phyloP scores from a whole-genome alignment of 2,329 filamentous ascomycete genomes.

The Lithohypha guttulata region DNA sequence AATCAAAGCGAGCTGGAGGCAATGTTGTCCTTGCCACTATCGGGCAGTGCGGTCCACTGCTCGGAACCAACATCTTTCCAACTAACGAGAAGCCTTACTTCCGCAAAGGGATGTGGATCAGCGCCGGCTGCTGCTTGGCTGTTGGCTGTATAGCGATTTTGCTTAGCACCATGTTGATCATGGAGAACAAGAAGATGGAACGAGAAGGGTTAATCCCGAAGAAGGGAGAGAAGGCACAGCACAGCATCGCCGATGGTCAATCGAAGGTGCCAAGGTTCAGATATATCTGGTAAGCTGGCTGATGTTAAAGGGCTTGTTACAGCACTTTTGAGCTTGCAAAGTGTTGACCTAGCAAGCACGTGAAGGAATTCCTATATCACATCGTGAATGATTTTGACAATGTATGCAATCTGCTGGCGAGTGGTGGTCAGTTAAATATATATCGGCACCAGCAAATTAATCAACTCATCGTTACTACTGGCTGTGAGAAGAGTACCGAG shows the following conservation, averaged over 20 bases:
- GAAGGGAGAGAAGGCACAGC: conserved; percentile 5
- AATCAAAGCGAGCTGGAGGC: conserved; percentile 17
- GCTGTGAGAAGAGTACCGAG: no score
- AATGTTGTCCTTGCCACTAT: conserved; percentile 61
- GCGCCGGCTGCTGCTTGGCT: conserved; percentile 24
- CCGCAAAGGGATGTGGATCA: conserved; percentile 30
- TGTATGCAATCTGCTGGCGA: no score
- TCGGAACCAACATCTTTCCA: conserved; percentile 54
- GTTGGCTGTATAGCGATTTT: conserved; percentile 13
- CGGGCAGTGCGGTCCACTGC: conserved; percentile 65
- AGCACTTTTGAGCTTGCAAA: no score
- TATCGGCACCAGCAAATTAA: no score
- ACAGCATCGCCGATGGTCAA: conserved; percentile 4
- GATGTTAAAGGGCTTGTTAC: not conserved
- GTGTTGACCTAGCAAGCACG: no score
- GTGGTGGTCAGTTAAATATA: no score
- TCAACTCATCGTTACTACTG: no score
- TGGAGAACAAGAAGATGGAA: conserved; percentile 22
- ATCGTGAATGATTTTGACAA: no score
- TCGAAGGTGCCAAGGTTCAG: conserved; percentile 9
- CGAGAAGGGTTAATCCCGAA: conserved; percentile 10
- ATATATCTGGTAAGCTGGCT: conserved; percentile 7
- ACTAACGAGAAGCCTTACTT: conserved; percentile 27
- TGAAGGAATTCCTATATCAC: no score
- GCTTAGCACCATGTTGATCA: conserved; percentile 18